Evolutionary conservation across 1,139 yeast species (phyloP), one percentile per base, ranked within the genome.

Genomic region (Suhomyces bolitotheri): DNA sequence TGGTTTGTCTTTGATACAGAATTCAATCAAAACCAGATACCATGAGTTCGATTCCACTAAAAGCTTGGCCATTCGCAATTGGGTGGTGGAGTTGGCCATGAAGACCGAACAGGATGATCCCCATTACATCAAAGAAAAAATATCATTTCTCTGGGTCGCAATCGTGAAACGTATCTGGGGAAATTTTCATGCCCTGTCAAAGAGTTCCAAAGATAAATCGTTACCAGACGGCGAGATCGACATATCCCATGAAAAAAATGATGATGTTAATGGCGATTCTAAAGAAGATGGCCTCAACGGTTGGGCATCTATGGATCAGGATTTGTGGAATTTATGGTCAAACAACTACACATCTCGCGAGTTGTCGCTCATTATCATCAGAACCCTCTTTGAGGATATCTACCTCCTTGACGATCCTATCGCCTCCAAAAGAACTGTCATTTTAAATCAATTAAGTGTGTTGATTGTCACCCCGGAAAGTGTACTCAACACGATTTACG

Each of bases 141-240:
- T 90, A 32, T 95, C 97, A 4, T 82, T 78, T 46, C 63, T 92
- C 16, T 90, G 97, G 97, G 96, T 87, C 0, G 83, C 89, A 26
- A 71, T 92, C 9, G 95, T 96, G n/a, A 92, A 94, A 54, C 73
- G 95, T 36, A 74, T 80, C 25, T 94, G 98, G 98, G 97, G 97
- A 7, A 68, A 72, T 31, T 74, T 33, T 29, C 19, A 7, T 4
- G n/a, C 25, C 12, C 14, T 24, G 7, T 4, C 16, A 16, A 19
- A 17, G 12, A 21, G 21, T 4, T 11, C 16, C 29, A 32, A 33
- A 9, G 44, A 37, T 14, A 33, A 29, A 27, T 46, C 14, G 5
- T 7, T 15, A 9, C 26, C 13, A n/a, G 25, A 20, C 11, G n/a
- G 13, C 6, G 2, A 12, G n/a, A 16, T 9, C 6, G 27, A 45